These are phyloP conservation scores for Neurospora tetrasperma DNA, from an alignment of 495 filamentous ascomycete species.

Conservation along the genomic window DNA sequence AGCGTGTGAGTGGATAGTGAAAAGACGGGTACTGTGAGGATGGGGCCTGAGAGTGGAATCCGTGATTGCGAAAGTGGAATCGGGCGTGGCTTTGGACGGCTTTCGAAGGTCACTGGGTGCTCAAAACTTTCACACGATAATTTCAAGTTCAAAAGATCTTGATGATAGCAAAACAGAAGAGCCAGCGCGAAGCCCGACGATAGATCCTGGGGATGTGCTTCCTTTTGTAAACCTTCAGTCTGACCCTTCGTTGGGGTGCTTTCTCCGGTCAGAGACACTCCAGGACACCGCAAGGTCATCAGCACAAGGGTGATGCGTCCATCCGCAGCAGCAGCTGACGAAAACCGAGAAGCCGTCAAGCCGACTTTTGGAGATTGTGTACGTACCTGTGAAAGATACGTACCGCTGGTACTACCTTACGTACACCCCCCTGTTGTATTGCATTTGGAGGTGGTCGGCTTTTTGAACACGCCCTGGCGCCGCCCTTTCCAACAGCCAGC, in stretches of 20 bases:
- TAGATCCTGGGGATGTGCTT: background rate
- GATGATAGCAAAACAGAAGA: background rate
- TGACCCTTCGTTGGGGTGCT: conserved; percentile 16
- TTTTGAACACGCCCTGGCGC: conserved; percentile 9
- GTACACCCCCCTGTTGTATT: conserved; percentile 9
- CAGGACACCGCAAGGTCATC: conserved; percentile 19
- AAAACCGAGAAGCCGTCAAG: conserved; percentile 16
- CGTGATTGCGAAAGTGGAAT: background rate
- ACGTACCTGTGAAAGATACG: background rate
- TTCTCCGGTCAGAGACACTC: conserved; percentile 14
- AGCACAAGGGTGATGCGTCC: conserved; percentile 18
- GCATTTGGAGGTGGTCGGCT: conserved; percentile 4
- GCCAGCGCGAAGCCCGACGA: background rate
- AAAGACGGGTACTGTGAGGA: background rate
- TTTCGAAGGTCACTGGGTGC: background rate
- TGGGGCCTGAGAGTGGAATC: background rate
- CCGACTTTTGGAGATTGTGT: background rate
- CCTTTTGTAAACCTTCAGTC: conserved; percentile 20
- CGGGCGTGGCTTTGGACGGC: background rate
- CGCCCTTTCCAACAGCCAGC: conserved; percentile 5
- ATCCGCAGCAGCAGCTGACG: conserved; percentile 27
- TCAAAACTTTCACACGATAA: background rate
- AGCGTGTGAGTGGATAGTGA: background rate
- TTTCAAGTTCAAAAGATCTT: background rate
- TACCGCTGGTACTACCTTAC: background rate